Percentiles rank a stretch among this genome's conserved stretches.
Evolutionary conservation across 331 rosid species (phyloP).

Genomic region (Rosa hybrid): DNA sequence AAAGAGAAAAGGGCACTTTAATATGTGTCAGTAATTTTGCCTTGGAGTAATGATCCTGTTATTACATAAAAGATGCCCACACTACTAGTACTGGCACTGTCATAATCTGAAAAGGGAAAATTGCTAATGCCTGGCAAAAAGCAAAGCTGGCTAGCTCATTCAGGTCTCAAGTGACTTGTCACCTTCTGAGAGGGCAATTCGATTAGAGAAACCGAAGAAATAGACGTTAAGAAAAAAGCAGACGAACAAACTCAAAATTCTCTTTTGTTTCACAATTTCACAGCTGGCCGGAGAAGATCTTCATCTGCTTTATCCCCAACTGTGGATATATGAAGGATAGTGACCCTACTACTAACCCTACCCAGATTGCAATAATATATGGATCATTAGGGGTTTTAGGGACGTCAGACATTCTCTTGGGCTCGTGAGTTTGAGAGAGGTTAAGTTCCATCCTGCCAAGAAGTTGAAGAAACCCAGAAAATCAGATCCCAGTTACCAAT

Average conservation of each 20-base stretch:
- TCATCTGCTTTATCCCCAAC: constrained; percentile 12
- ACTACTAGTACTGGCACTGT: neutral
- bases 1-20: neutral
- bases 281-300: constrained; percentile 14
- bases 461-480: neutral
- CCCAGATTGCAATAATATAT: neutral
- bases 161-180: constrained; percentile 16
- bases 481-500: constrained; percentile 5
- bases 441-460: constrained; percentile 2
- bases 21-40: neutral
- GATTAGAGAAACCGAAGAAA: constrained; percentile 6
- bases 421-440: constrained; percentile 12
- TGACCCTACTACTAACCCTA: neutral
- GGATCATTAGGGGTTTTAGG: neutral
- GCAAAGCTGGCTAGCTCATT: neutral
- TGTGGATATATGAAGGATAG: constrained; percentile 13
- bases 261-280: constrained; percentile 18
- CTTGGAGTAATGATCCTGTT: neutral
- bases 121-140: constrained; percentile 14
- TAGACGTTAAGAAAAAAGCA: constrained; percentile 17
- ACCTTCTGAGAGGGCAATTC: constrained; percentile 11
- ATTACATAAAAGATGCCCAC: neutral
- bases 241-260: neutral
- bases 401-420: constrained; percentile 16
- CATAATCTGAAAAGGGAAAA: neutral